Conservation (phyloP, 176 grass and related monocot species). For the Rhipidocladum racemiflorum region DNA sequence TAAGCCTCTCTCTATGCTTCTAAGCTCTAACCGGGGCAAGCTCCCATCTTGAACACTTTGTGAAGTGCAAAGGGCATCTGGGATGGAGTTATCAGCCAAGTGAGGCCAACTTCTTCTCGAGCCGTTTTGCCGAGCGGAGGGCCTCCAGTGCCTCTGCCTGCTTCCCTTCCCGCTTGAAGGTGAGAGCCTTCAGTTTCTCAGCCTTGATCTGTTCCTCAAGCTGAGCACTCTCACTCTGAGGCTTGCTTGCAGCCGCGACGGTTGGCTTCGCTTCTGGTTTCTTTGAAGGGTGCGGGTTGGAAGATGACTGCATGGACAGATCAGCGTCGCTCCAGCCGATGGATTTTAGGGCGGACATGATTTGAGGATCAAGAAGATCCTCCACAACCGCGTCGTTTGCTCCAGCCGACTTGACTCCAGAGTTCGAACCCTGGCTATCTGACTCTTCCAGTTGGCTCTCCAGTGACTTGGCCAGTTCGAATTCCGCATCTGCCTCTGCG, state of each 20-base stretch:
- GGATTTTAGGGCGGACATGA: constrained; percentile 74
- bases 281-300: constrained; percentile 15
- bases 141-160: constrained; percentile 76
- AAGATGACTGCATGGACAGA: constrained; percentile 27
- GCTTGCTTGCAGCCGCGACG: neutral
- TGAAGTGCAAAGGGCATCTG: too few species aligned
- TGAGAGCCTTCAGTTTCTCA: constrained; percentile 80
- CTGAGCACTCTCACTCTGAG: constrained; percentile 46
- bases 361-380: constrained; percentile 84
- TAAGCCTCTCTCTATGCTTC: neutral
- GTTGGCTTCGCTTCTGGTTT: constrained; percentile 39
- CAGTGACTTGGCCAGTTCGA: constrained; percentile 78
- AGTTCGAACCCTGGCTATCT: constrained; percentile 41
- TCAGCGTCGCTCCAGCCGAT: constrained; percentile 71
- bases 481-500: constrained; percentile 74
- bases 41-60: neutral
- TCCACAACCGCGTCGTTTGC: constrained; percentile 50
- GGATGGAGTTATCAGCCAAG: constrained; percentile 33
- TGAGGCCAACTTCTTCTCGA: constrained; percentile 77
- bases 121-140: constrained; percentile 69
- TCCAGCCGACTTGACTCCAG: constrained; percentile 36
- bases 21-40: neutral
- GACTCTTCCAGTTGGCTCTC: constrained; percentile 83
- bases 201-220: constrained; percentile 83
- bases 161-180: constrained; percentile 75